Evolutionary conservation across 1,139 yeast species (phyloP).

Genomic region (Fermentozyma sake): DNA sequence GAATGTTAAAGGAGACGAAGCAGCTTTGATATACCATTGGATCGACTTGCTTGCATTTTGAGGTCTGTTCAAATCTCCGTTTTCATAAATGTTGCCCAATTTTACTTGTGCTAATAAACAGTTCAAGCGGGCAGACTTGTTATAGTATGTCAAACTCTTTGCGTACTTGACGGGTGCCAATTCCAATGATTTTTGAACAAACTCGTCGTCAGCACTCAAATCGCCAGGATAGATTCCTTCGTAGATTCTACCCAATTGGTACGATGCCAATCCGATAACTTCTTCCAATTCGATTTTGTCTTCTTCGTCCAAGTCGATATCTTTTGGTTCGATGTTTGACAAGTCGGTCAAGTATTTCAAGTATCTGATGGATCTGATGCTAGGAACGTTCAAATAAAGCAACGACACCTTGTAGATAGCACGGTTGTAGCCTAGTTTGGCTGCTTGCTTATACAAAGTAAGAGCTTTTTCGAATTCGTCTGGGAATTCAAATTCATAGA

Average conservation of each 20-base stretch:
- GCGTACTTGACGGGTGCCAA: conserved; percentile 47
- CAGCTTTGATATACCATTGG: conserved; percentile 87
- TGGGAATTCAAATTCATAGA: conserved; percentile 32
- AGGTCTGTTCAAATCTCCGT: conserved; percentile 68
- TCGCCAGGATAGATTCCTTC: conserved; percentile 61
- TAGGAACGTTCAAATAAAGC: conserved; percentile 33
- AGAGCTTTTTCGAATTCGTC: conserved; percentile 32
- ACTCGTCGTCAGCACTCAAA: conserved; percentile 32
- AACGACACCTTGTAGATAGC: conserved; percentile 42
- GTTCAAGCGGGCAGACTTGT: conserved; percentile 71
- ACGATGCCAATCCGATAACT: conserved; percentile 39
- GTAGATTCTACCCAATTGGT: conserved; percentile 62
- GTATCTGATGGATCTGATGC: conserved; percentile 31
- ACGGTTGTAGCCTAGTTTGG: conserved; percentile 38
- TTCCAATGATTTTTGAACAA: conserved; percentile 31
- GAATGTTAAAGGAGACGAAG: conserved; percentile 45
- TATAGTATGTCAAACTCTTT: conserved; percentile 65
- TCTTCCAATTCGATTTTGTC: conserved; percentile 42
- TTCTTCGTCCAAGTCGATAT: conserved; percentile 32
- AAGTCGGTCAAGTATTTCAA: conserved; percentile 36
- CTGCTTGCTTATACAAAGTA: conserved; percentile 34
- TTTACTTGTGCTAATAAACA: conserved; percentile 83
- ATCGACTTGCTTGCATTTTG: conserved; percentile 71
- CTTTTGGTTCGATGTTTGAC: conserved; percentile 32
- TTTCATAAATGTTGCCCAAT: conserved; percentile 82